phyloP scores from a whole-genome alignment of 2,329 filamentous ascomycete species.

The Periconia macrospinosa region DNA sequence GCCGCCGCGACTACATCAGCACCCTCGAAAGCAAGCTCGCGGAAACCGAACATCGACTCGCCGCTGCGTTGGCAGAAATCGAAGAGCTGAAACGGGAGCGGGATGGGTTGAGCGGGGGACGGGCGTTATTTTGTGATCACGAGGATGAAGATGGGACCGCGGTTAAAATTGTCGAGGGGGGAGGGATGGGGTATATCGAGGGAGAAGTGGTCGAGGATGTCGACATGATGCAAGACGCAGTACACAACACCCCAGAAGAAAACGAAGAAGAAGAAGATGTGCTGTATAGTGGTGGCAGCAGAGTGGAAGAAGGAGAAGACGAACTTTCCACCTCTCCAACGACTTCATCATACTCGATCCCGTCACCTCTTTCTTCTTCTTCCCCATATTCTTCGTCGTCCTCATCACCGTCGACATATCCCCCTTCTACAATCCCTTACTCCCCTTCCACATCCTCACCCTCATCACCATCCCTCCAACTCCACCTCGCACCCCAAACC shows the following conservation, averaged over 20 bases:
- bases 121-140: background rate
- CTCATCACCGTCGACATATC: background rate
- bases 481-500: no score
- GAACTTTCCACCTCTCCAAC: background rate
- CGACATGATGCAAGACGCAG: background rate
- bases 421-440: no score
- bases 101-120: conserved; percentile 7
- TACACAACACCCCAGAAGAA: no score
- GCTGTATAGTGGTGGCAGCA: no score
- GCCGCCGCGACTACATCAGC: conserved; percentile 45
- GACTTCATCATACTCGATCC: background rate
- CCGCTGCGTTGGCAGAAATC: conserved; percentile 29
- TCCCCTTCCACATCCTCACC: no score
- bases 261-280: background rate
- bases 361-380: no score
- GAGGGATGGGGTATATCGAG: no score
- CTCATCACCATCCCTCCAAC: background rate
- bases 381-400: background rate
- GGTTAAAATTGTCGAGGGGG: background rate
- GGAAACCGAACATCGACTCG: conserved; percentile 30
- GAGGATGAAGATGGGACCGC: background rate
- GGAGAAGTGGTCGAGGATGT: background rate
- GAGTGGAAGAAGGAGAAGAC: background rate
- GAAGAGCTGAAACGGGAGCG: conserved; percentile 21
- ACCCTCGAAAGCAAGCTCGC: conserved; percentile 42